Conservation (phyloP, 495 filamentous ascomycete species). For the Bacidia rubella region DNA sequence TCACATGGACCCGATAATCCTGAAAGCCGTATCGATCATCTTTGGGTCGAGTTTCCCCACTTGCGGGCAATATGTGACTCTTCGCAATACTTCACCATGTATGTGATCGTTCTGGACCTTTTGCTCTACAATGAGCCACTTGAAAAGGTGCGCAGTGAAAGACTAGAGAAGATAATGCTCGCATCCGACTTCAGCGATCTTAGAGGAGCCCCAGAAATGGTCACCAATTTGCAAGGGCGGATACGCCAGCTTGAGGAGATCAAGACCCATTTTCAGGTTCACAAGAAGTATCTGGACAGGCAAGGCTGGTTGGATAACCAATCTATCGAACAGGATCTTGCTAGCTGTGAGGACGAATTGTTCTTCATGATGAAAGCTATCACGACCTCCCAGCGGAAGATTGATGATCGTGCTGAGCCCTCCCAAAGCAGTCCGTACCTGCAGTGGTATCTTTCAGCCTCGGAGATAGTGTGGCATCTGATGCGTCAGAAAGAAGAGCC, state of each 20-base stretch:
- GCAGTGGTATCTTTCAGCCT: slow-evolving; percentile 78
- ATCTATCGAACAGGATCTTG: slow-evolving; percentile 72
- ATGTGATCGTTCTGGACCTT: slow-evolving; percentile 90
- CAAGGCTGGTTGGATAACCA: slow-evolving; percentile 85
- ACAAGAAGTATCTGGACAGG: slow-evolving; percentile 75
- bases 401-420: slow-evolving; percentile 49
- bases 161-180: slow-evolving; percentile 95
- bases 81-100: slow-evolving; percentile 89
- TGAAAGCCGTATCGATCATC: slow-evolving; percentile 79
- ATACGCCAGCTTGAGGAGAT: slow-evolving; percentile 94
- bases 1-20: slow-evolving; percentile 22
- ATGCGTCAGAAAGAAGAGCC: slow-evolving; percentile 74
- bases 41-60: slow-evolving; percentile 92
- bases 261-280: slow-evolving; percentile 88
- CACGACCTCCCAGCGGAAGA: slow-evolving; percentile 82
- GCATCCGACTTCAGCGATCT: slow-evolving; percentile 99
- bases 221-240: slow-evolving; percentile 75
- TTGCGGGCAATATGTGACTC: slow-evolving; percentile 90
- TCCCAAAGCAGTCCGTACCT: slow-evolving; percentile 63
- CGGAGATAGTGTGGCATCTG: slow-evolving; percentile 94
- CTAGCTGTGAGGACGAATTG: slow-evolving; percentile 84
- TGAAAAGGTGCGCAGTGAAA: slow-evolving; percentile 87
- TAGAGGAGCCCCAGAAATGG: slow-evolving; percentile 85
- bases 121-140: slow-evolving; percentile 89
- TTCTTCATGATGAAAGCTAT: slow-evolving; percentile 99